These are phyloP conservation scores for Erysimum pusillum DNA, from an alignment of 441 rosid genomes.

Conservation along the genomic window DNA sequence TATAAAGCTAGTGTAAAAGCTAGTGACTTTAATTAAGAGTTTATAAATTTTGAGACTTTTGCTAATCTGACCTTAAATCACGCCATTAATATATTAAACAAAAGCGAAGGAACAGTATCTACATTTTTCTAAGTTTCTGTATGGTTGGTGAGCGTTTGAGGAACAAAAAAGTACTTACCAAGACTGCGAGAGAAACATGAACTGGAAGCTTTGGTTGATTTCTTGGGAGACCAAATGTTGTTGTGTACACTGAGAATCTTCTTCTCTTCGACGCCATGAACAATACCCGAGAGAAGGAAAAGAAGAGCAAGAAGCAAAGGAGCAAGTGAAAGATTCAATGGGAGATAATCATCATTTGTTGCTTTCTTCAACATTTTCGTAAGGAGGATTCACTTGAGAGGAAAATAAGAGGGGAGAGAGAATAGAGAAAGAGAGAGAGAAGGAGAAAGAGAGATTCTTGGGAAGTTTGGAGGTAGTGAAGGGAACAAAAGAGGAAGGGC, in stretches of 20 bases:
- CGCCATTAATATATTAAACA: constrained; percentile 26
- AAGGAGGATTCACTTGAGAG: constrained; percentile 29
- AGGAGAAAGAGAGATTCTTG: constrained; percentile 56
- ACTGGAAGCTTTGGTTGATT: constrained; percentile 42
- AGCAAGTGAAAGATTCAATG: constrained; percentile 34
- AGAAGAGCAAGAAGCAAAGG: constrained; percentile 33
- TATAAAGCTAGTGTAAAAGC: constrained; percentile 33
- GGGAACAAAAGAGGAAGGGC: constrained; percentile 83
- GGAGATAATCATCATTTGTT: constrained; percentile 14
- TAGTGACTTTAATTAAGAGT: constrained; percentile 33
- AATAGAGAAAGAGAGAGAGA: constrained; percentile 13
- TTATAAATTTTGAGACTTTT: constrained; percentile 27
- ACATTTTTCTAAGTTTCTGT: constrained; percentile 4
- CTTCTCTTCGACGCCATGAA: constrained; percentile 53
- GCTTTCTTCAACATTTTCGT: constrained; percentile 51
- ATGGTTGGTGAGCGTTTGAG: constrained; percentile 40
- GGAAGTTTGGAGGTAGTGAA: constrained; percentile 72
- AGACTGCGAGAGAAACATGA: constrained; percentile 66
- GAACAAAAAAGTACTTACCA: constrained; percentile 54
- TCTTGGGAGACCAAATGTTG: constrained; percentile 50
- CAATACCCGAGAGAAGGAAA: constrained; percentile 16
- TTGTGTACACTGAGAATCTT: constrained; percentile 56
- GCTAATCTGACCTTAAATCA: constrained; percentile 36
- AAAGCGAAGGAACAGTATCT: constrained; percentile 29
- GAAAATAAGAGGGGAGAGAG: constrained; percentile 31